phyloP scores from a whole-genome alignment of 352 stramenopile species.

The Phytophthora quininea region DNA sequence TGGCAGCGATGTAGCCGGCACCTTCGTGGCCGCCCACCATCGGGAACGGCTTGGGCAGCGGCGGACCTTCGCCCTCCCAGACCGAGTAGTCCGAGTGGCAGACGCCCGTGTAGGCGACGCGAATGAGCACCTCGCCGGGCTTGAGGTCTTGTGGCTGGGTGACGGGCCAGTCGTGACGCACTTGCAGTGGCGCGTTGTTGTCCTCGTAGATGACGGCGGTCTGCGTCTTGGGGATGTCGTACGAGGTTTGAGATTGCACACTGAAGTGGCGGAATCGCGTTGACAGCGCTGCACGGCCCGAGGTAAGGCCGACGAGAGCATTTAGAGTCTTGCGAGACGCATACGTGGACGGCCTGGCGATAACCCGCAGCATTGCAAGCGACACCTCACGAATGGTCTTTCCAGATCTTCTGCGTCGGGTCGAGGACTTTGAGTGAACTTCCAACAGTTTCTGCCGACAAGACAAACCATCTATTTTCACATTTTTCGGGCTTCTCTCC shows the following conservation, averaged over 20 bases:
- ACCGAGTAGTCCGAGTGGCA: slow-evolving; percentile 59
- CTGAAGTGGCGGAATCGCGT: slow-evolving; percentile 31
- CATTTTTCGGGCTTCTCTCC: not conserved
- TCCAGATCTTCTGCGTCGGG: not conserved
- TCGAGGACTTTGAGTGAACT: not conserved
- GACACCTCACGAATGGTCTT: not conserved
- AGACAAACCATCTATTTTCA: slow-evolving; percentile 4
- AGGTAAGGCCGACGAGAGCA: slow-evolving; percentile 18
- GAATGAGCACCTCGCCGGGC: slow-evolving; percentile 53
- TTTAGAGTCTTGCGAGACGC: slow-evolving; percentile 16
- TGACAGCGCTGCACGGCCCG: slow-evolving; percentile 17
- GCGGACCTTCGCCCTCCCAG: slow-evolving; percentile 44
- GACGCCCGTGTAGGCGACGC: slow-evolving; percentile 55
- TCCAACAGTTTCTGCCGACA: not conserved
- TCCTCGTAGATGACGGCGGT: slow-evolving; percentile 56
- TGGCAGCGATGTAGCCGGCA: slow-evolving; percentile 53
- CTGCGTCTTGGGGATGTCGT: slow-evolving; percentile 59
- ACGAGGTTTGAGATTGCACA: slow-evolving; percentile 44
- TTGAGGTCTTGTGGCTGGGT: slow-evolving; percentile 50
- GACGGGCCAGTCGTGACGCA: slow-evolving; percentile 55
- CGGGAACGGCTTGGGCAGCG: slow-evolving; percentile 40
- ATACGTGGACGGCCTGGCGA: slow-evolving; percentile 23
- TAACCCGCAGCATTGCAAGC: slow-evolving; percentile 30
- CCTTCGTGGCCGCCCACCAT: slow-evolving; percentile 68
- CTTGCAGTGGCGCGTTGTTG: slow-evolving; percentile 49